Conservation (phyloP, 2,329 filamentous ascomycete genomes). For the Pseudogymnoascus sp. region DNA sequence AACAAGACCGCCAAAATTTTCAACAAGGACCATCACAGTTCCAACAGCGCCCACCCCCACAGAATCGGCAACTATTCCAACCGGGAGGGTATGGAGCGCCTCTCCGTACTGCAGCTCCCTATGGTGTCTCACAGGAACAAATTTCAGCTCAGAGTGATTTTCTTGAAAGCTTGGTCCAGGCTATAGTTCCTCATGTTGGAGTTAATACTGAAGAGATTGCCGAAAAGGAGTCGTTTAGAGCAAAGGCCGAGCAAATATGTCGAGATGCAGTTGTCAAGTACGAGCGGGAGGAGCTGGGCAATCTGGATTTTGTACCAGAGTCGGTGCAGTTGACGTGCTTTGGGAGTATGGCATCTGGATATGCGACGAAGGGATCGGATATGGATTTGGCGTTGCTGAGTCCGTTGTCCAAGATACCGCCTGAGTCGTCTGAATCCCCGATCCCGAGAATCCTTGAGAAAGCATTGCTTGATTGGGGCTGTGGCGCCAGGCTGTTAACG, state of each 20-base stretch:
- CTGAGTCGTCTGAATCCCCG: conserved; percentile 48
- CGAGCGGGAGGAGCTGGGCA: conserved; percentile 37
- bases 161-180: conserved; percentile 42
- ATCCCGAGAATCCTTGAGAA: conserved; percentile 72
- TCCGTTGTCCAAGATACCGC: conserved; percentile 47
- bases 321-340: conserved; percentile 69
- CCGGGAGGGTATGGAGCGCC: conserved; percentile 17
- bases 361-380: conserved; percentile 80
- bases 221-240: conserved; percentile 65
- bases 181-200: conserved; percentile 33
- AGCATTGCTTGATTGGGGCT: conserved; percentile 61
- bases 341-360: conserved; percentile 76
- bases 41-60: conserved; percentile 14
- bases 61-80: conserved; percentile 27
- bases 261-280: conserved; percentile 48
- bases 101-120: background rate
- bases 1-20: background rate
- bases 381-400: conserved; percentile 81
- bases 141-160: conserved; percentile 41
- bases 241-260: conserved; percentile 57
- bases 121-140: conserved; percentile 33
- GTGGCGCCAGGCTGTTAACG: conserved; percentile 70
- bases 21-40: background rate
- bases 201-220: conserved; percentile 57
- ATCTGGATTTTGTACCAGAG: conserved; percentile 42